Evolutionary conservation across 495 filamentous ascomycete genomes (phyloP).

Genomic region (Hypoxylon intermedium): DNA sequence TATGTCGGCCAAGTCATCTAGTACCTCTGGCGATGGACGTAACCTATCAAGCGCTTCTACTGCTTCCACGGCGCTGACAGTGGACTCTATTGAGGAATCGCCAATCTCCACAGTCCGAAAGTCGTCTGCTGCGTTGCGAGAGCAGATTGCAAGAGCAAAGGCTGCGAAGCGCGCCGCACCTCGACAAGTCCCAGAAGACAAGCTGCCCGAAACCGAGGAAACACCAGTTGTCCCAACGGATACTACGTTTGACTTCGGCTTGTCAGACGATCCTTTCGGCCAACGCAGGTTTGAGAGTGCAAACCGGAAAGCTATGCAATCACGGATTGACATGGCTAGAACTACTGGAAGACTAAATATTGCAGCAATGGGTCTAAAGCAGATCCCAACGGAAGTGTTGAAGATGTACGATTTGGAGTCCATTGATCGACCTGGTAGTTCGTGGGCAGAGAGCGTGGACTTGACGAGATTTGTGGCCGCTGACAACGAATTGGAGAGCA

Average conservation of each 20-base stretch:
- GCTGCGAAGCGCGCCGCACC: conserved; percentile 73
- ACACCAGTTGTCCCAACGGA: conserved; percentile 55
- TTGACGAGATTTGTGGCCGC: conserved; percentile 87
- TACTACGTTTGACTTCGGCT: conserved; percentile 61
- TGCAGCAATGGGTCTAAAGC: conserved; percentile 78
- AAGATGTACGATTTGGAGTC: conserved; percentile 85
- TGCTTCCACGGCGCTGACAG: conserved; percentile 48
- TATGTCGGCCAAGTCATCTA: conserved; percentile 55
- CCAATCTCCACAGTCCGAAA: conserved; percentile 53
- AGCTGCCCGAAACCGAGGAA: conserved; percentile 47
- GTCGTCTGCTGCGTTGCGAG: conserved; percentile 81
- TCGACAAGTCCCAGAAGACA: conserved; percentile 45
- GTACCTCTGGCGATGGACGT: conserved; percentile 57
- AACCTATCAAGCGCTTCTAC: conserved; percentile 47
- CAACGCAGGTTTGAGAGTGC: conserved; percentile 65
- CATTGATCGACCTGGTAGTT: conserved; percentile 57
- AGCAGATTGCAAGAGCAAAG: conserved; percentile 93
- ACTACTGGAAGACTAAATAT: conserved; percentile 88
- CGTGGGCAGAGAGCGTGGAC: conserved; percentile 95
- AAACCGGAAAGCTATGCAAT: conserved; percentile 70
- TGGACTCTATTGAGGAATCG: conserved; percentile 46
- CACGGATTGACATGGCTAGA: conserved; percentile 76
- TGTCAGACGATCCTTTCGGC: conserved; percentile 70
- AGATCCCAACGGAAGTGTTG: conserved; percentile 83
- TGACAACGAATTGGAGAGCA: conserved; percentile 83